Evolutionary conservation across 2,329 filamentous ascomycete genomes (phyloP), one percentile per base, ranked within the genome.

Genomic region (Pezicula neosporulosa): DNA sequence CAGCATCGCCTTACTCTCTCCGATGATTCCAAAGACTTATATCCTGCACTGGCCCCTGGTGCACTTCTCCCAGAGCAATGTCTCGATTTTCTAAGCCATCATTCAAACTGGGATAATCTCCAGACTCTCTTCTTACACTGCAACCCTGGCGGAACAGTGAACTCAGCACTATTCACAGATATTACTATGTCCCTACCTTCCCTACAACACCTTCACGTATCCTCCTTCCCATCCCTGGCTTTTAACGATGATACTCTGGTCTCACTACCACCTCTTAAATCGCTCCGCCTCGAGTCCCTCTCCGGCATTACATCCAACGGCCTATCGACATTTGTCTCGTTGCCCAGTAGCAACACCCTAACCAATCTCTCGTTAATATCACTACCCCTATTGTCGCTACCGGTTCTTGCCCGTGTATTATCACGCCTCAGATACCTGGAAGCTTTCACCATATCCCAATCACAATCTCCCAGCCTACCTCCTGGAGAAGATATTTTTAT

Each of bases 141-240:
- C 57, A 70, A 77, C 8, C 75, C 79, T 0, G 80, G 79, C 2
- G 79, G 79, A 1, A 77, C 74, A 5, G 73, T 77, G 0, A 77
- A 82, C 0, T 69, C 74, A n/a, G 72, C 71, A 3, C 70, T 84
- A 2, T 70, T 86, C 28, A 70, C 72, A 3, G 72, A 74, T 44
- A 74, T 79, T 0, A 66, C 85, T 27, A 67, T 70, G 19, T 68
- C 68, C 18, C 70, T 86, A 28, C 78, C 82, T 0, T 72, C 73
- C 1, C 73, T 87, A 19, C 72, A 80, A 57, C 75, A 80, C 53
- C 70, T 87, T n/a, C 74, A 84, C 58, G 68, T 87, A 15, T 83
- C 81, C 18, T 74, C 76, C 48, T 68, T 86, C 2, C 76, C 82
- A 0, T 65, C 71, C 6, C 72, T 72, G n/a, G 72, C 78, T 18